phyloP scores from a whole-genome alignment of 768 basidiomycete species.

The Suillus placidus region DNA sequence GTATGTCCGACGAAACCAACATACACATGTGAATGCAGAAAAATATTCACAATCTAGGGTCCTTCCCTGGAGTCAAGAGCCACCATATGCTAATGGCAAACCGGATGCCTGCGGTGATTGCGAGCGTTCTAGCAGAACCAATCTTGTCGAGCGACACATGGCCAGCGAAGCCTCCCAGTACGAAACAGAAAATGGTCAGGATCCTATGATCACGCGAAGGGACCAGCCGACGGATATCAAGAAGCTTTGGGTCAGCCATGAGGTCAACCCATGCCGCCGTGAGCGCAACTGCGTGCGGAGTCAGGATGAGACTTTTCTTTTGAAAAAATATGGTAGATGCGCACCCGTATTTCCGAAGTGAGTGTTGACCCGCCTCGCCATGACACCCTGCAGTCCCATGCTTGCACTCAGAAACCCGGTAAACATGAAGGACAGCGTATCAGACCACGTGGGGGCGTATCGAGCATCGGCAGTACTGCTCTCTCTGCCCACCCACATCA shows the following conservation, averaged over 20 bases:
- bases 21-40: background rate
- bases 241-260: slow-evolving; percentile 79
- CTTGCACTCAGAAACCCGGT: slow-evolving; percentile 78
- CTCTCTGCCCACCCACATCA: slow-evolving; percentile 69
- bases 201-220: slow-evolving; percentile 70
- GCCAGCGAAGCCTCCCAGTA: slow-evolving; percentile 72
- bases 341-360: slow-evolving; percentile 80
- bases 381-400: slow-evolving; percentile 79
- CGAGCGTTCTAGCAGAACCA: slow-evolving; percentile 64
- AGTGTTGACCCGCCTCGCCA: slow-evolving; percentile 73
- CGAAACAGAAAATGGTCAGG: slow-evolving; percentile 66
- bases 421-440: slow-evolving; percentile 60
- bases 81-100: slow-evolving; percentile 63
- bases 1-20: background rate
- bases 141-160: slow-evolving; percentile 61
- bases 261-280: slow-evolving; percentile 93
- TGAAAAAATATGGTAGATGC: slow-evolving; percentile 27
- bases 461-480: slow-evolving; percentile 52
- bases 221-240: slow-evolving; percentile 55
- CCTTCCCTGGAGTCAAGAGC: slow-evolving; percentile 56
- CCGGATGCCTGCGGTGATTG: slow-evolving; percentile 64
- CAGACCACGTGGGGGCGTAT: slow-evolving; percentile 68
- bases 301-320: slow-evolving; percentile 5
- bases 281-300: slow-evolving; percentile 59
- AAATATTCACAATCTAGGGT: slow-evolving; percentile 4